Base-by-base conservation (phyloP, 2,329 filamentous ascomycete genomes). In the Penicillium aurantiogriseum region DNA sequence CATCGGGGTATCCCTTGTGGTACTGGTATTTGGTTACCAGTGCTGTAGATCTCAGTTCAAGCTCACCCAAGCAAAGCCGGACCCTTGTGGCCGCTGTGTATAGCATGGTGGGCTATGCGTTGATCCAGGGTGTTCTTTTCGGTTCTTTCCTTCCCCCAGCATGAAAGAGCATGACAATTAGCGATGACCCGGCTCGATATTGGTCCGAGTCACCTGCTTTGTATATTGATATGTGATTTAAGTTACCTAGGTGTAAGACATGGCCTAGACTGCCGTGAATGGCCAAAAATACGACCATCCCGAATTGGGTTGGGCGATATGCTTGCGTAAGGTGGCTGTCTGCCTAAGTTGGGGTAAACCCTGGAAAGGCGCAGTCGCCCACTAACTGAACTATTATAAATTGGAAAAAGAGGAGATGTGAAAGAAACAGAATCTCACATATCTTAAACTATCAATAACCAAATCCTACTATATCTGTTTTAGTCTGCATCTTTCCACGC, bases 71-170 rank as follows among this genome's bases (percentile, higher is more conserved):
- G 52, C 52, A 54, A 52, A 65, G 54, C 31, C 65, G 64, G 23
- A 46, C 51, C 25, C 66, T 67, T 51, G 39, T 66, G 46, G 62
- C 70, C 49, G 71, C 86, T 17, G 80, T 90, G 44, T 77, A 84
- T 51, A 90, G 86, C 65, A 90, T 93, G 81, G 79, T 92, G 53
- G 83, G 92, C 75, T 99, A 99, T 77, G 90, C 85, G 3, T 73
- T 89, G 35, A 83, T 97, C 43, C 94, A 99, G 72, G 91, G 84
- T 0, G 88, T 85, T 8, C 77, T 99, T 42, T 99, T 91, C 79
- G 88, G 92, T 4, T 92, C 87, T 4, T 99, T 99, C 72, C 80
- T 99, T 48, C 94, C 94, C 5, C 94, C 94, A 42, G 94, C 94
- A 45, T 67, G 38, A 64, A 33, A 13, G 38, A 35, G 13, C 38